phyloP scores from a whole-genome alignment of 805 yeast genomes.

The Myxozyma melibiosi region DNA sequence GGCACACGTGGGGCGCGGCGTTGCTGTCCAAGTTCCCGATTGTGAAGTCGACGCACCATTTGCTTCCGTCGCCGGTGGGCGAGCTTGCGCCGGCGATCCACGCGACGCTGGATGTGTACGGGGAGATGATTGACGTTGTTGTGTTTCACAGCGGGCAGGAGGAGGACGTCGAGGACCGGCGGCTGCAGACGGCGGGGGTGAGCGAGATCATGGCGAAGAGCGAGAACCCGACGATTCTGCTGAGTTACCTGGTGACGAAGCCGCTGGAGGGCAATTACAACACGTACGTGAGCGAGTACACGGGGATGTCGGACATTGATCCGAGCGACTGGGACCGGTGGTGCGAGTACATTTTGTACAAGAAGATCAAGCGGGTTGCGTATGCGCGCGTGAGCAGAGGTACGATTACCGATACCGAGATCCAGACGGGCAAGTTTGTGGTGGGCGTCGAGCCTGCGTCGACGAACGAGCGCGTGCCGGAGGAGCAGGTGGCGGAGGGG shows the following conservation, averaged over 20 bases:
- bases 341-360: constrained; percentile 95
- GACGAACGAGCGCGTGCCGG: constrained; percentile 59
- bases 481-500: constrained; percentile 58
- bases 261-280: constrained; percentile 90
- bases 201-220: constrained; percentile 77
- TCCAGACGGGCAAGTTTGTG: constrained; percentile 91
- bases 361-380: constrained; percentile 81
- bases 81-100: constrained; percentile 98
- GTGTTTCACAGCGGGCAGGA: constrained; percentile 99
- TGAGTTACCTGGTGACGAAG: constrained; percentile 87
- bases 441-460: constrained; percentile 53
- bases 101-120: constrained; percentile 91
- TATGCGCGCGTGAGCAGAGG: constrained; percentile 93
- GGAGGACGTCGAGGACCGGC: constrained; percentile 92
- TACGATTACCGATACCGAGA: constrained; percentile 93
- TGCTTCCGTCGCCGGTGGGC: constrained; percentile 95
- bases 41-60: constrained; percentile 82
- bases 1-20: constrained; percentile 98
- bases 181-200: constrained; percentile 77
- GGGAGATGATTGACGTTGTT: constrained; percentile 83
- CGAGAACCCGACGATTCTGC: constrained; percentile 77
- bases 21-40: constrained; percentile 93
- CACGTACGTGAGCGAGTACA: constrained; percentile 79
- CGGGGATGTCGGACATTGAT: constrained; percentile 93
- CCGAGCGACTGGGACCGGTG: constrained; percentile 94